A percentile compares a stretch with the other conserved stretches of the same genome.
Conservation (phyloP, 163 green algal genomes). For the Volvox carteri region DNA sequence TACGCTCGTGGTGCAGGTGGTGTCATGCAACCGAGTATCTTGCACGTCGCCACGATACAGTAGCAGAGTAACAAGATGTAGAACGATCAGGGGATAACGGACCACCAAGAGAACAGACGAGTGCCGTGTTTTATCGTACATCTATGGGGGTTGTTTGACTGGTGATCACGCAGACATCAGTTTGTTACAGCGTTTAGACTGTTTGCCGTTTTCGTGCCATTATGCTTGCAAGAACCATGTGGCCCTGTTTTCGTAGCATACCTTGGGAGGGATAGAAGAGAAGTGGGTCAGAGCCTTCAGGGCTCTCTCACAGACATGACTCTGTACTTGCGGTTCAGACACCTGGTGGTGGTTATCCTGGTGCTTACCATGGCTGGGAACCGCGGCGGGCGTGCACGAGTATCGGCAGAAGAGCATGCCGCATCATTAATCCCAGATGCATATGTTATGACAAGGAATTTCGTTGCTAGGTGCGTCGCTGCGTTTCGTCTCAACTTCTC, state of each 20-base stretch:
- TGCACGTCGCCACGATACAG: too few species aligned
- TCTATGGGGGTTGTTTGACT: too few species aligned
- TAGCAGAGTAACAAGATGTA: too few species aligned
- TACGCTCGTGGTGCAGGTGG: too few species aligned
- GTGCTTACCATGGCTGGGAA: background rate
- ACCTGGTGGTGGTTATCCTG: background rate
- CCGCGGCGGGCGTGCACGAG: background rate
- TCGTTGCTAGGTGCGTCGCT: background rate
- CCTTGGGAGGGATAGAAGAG: background rate
- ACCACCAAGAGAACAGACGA: too few species aligned
- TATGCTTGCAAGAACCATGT: background rate
- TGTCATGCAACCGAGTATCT: too few species aligned
- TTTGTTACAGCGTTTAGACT: too few species aligned
- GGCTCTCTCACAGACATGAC: background rate
- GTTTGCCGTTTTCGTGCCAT: too few species aligned
- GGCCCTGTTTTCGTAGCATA: background rate
- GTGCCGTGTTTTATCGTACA: too few species aligned
- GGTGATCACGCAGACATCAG: too few species aligned
- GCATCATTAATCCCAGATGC: background rate
- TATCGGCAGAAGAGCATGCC: background rate
- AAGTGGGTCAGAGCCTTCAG: background rate
- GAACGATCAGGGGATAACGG: too few species aligned
- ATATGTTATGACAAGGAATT: background rate
- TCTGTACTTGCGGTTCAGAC: background rate
- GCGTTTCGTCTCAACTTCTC: background rate